Evolutionary conservation across 2,329 filamentous ascomycete genomes (phyloP).

Genomic region (Fusarium sp.): DNA sequence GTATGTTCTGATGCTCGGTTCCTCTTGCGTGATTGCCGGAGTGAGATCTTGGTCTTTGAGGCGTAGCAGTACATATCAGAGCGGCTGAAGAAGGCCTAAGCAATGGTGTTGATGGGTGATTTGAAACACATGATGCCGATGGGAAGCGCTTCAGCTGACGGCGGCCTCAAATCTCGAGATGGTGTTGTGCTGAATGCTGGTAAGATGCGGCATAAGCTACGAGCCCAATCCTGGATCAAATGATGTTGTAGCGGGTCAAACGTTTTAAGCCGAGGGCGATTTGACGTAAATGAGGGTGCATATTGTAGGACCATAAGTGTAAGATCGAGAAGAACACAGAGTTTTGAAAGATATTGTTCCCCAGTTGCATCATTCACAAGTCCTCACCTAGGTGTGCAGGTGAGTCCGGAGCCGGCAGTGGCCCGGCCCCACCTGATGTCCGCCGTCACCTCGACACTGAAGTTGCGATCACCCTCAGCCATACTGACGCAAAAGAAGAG

Average conservation of each 20-base stretch:
- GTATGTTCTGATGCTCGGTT: conserved; percentile 8
- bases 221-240: not conserved
- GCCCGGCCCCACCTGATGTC: conserved; percentile 27
- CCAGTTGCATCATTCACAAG: not conserved
- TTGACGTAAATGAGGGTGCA: rapidly evolving
- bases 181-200: not conserved
- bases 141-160: not conserved
- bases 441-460: conserved; percentile 6
- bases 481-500: not conserved
- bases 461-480: conserved; percentile 2
- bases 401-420: conserved; percentile 14
- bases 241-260: not conserved
- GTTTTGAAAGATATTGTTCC: not conserved
- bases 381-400: conserved; percentile 2
- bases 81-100: not conserved
- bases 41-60: not conserved
- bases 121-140: not conserved
- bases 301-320: rapidly evolving
- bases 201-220: no score
- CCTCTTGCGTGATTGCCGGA: no score
- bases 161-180: not conserved
- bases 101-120: not conserved
- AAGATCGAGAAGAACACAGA: no score
- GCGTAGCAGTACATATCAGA: not conserved
- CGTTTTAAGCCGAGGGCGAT: not conserved